A percentile compares a stretch with the other conserved stretches of the same genome.
Evolutionary conservation across 768 basidiomycete genomes (phyloP).

Genomic region (Suillus tomentosus): DNA sequence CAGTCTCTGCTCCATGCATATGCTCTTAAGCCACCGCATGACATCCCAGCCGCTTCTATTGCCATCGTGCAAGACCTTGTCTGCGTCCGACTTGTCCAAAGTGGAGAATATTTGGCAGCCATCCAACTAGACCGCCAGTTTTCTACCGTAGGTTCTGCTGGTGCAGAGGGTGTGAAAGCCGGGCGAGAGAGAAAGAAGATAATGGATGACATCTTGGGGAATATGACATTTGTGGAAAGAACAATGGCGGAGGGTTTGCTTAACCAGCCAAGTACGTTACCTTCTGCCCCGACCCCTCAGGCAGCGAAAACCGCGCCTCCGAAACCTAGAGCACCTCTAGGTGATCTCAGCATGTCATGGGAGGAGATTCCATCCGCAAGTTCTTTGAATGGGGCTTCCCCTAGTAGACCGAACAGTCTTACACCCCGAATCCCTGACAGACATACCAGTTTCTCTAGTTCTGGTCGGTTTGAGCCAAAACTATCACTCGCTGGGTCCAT

Average conservation of each 20-base stretch:
- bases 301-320: constrained; percentile 15
- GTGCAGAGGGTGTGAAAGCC: constrained; percentile 32
- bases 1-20: constrained; percentile 56
- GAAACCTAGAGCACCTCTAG: constrained; percentile 25
- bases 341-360: constrained; percentile 58
- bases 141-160: constrained; percentile 41
- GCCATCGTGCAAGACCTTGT: constrained; percentile 75
- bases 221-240: constrained; percentile 65
- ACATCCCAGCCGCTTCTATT: constrained; percentile 49
- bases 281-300: constrained; percentile 18
- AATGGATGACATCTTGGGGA: constrained; percentile 67
- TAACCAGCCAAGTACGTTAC: constrained; percentile 35
- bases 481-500: neutral
- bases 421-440: constrained; percentile 22
- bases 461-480: constrained; percentile 12
- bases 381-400: constrained; percentile 14
- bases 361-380: constrained; percentile 45
- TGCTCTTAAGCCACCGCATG: constrained; percentile 56
- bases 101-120: constrained; percentile 69
- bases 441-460: constrained; percentile 22
- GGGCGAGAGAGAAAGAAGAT: constrained; percentile 61
- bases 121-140: constrained; percentile 75
- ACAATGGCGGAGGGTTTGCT: constrained; percentile 62
- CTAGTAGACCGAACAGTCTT: neutral
- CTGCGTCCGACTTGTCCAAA: constrained; percentile 74